Evolutionary conservation across 2,329 filamentous ascomycete genomes (phyloP), one percentile per base, ranked within the genome.

Genomic region (Penicillium sp.): DNA sequence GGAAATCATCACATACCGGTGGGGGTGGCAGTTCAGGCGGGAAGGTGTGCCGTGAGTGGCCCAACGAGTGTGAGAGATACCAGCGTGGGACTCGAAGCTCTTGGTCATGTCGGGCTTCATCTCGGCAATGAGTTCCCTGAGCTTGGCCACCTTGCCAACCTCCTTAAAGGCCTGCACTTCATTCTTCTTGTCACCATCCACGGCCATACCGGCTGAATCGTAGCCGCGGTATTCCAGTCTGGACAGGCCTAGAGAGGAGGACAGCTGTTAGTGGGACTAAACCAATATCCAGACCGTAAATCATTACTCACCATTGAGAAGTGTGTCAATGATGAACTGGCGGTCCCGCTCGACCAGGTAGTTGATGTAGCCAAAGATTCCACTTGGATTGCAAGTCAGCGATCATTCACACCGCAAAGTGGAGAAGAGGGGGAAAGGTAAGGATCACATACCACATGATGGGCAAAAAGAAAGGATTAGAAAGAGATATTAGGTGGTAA

Each of bases 271-370:
- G 53, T 16, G 9, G 28, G 50, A 18, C 5, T 43, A 45, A 52
- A 37, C 18, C 24, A 58, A 51, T 36, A 42, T 43, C 26, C 19
- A 24, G 3, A 33, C 2, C n/a, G n/a, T n/a, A 40, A 23, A 26
- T 16, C 33, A 44, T 28, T 33, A 58, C 48, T 36, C 79, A 92
- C 92, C 93, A 82, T 97, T 97, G 77, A 97, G 89, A 67, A 99
- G 84, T 60, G 93, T 97, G 75, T 97, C 88, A 73, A 97, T 84
- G 76, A 97, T 96, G 81, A 89, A 95, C 79, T 91, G 92, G 77
- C 94, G 87, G 82, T 97, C 93, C 86, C 96, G 97, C 85, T 97
- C 94, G 75, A 97, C 92, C 76, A 97, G 83, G 81, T 97, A 97
- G 83, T 97, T 97, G 82, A 97, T 91, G 84, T 97, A 97, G 71